Evolutionary conservation across 192 early-diverging fungal genomes (phyloP).

Genomic region (Blastocladiella britannica): DNA sequence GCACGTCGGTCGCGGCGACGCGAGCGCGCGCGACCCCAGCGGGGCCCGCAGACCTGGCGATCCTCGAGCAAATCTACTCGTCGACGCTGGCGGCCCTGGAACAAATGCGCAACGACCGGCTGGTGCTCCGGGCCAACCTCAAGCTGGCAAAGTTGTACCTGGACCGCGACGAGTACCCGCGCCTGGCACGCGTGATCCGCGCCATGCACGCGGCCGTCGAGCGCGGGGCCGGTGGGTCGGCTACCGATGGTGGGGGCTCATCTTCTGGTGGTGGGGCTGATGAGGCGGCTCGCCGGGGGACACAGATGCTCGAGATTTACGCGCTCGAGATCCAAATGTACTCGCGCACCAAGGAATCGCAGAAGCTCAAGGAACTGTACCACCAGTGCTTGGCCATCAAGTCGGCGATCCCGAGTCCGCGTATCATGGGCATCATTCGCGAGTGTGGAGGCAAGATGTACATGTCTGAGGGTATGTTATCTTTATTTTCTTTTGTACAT

Average conservation of each 20-base stretch:
- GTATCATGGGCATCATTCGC: slow-evolving; percentile 89
- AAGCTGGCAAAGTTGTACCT: slow-evolving; percentile 70
- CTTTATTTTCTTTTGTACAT: slow-evolving; percentile 4
- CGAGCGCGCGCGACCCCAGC: too few species aligned
- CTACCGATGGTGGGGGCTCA: too few species aligned
- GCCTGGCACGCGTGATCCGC: slow-evolving; percentile 17
- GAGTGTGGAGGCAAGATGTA: slow-evolving; percentile 98
- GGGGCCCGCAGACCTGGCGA: slow-evolving; percentile 46
- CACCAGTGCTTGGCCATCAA: slow-evolving; percentile 69
- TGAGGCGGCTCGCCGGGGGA: slow-evolving; percentile 80
- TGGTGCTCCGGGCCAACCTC: slow-evolving; percentile 70
- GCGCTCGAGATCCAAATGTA: slow-evolving; percentile 95
- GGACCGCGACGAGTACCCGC: slow-evolving; percentile 53
- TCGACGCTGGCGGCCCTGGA: slow-evolving; percentile 47
- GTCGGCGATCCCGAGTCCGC: slow-evolving; percentile 86
- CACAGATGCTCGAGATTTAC: slow-evolving; percentile 77
- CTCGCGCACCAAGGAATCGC: slow-evolving; percentile 62
- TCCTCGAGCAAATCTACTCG: slow-evolving; percentile 68
- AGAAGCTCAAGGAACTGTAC: slow-evolving; percentile 77
- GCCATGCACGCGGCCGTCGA: background rate
- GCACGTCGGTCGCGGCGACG: too few species aligned
- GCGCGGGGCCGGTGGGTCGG: too few species aligned
- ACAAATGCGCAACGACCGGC: slow-evolving; percentile 67
- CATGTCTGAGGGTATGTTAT: slow-evolving; percentile 61
- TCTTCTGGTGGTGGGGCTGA: slow-evolving; percentile 56